Evolutionary conservation across 148 eudicot genomes (phyloP).

Genomic region (Chenopodium berlandieri): DNA sequence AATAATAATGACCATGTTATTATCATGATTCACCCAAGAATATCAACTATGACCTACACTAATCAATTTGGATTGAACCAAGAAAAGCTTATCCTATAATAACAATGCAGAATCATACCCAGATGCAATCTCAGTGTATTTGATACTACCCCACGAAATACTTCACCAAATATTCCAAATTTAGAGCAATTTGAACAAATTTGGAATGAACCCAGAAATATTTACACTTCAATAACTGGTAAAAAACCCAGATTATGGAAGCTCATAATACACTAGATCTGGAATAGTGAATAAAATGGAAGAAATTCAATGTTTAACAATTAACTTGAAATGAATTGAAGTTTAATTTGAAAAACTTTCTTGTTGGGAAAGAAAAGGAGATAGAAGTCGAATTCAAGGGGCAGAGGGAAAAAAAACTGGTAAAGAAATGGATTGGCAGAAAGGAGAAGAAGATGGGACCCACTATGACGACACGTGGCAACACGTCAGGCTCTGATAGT

Average conservation of each 20-base stretch:
- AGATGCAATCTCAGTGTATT: neutral
- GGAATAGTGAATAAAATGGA: neutral
- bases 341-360: neutral
- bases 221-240: neutral
- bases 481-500: neutral
- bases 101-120: too few species aligned
- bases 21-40: neutral
- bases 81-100: neutral
- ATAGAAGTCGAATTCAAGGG: neutral
- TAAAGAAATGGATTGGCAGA: neutral
- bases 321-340: neutral
- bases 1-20: too few species aligned
- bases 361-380: neutral
- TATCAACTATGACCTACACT: neutral
- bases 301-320: neutral
- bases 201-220: constrained; percentile 1
- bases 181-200: constrained; percentile 11
- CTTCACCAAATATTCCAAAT: constrained; percentile 3
- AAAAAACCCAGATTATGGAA: neutral
- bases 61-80: neutral
- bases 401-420: neutral
- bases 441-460: neutral
- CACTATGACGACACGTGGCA: neutral
- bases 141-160: neutral
- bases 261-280: neutral